phyloP scores from a whole-genome alignment of 495 filamentous ascomycete species.

The Aspergillus sclerotioniger region DNA sequence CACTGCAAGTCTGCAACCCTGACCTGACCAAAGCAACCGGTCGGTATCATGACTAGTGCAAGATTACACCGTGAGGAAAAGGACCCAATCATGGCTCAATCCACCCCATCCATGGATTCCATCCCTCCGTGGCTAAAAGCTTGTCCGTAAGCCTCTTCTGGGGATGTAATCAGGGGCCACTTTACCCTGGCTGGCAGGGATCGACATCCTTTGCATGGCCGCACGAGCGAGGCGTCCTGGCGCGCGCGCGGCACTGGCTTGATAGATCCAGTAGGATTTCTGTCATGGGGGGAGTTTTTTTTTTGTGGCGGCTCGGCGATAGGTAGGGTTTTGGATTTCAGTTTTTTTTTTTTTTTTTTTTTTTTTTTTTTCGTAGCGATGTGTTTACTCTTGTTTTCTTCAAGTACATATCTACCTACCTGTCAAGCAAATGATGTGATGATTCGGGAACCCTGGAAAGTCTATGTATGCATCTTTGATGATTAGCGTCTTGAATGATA shows the following conservation, averaged over 20 bases:
- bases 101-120: conserved; percentile 12
- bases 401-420: too few relatives aligned
- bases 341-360: too few relatives aligned
- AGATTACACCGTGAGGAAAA: conserved; percentile 3
- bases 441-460: conserved; percentile 16
- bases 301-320: neutral
- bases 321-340: too few relatives aligned
- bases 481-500: neutral
- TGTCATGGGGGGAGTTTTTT: neutral
- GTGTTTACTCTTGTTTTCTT: too few relatives aligned
- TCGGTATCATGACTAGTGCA: conserved; percentile 16
- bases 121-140: conserved; percentile 28
- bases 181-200: conserved; percentile 17
- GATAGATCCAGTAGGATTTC: neutral
- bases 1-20: too few relatives aligned
- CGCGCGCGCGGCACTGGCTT: neutral
- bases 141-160: conserved; percentile 27
- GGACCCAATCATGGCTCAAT: too few relatives aligned
- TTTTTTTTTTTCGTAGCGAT: too few relatives aligned
- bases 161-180: conserved; percentile 15
- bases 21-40: too few relatives aligned
- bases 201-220: conserved; percentile 14
- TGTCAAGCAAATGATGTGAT: neutral
- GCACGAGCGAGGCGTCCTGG: neutral
- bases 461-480: neutral